phyloP scores from a whole-genome alignment of 768 basidiomycete species.

The Crepidotus variabilis region DNA sequence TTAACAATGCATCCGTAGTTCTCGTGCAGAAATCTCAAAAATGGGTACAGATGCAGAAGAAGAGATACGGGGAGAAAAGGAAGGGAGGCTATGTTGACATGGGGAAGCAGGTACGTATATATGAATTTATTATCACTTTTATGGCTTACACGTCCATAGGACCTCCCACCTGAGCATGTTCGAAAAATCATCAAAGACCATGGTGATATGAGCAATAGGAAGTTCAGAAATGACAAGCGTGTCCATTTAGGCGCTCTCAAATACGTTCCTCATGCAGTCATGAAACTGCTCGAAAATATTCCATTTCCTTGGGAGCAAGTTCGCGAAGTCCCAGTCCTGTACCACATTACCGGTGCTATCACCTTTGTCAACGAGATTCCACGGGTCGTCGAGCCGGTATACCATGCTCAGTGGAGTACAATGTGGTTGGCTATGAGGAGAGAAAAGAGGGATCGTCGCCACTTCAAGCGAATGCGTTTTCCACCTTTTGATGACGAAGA shows the following conservation, averaged over 20 bases:
- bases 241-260: constrained; percentile 97
- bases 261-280: constrained; percentile 98
- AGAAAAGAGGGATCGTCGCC: constrained; percentile 96
- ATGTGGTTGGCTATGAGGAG: constrained; percentile 99
- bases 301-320: constrained; percentile 99
- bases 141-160: constrained; percentile 42
- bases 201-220: constrained; percentile 99
- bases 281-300: constrained; percentile 99
- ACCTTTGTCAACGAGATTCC: constrained; percentile 99
- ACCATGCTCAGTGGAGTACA: constrained; percentile 98
- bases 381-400: constrained; percentile 93
- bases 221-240: constrained; percentile 98
- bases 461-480: constrained; percentile 99
- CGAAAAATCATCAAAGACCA: constrained; percentile 99
- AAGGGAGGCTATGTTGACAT: constrained; percentile 88
- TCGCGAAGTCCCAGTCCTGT: constrained; percentile 95
- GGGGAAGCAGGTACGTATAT: constrained; percentile 77
- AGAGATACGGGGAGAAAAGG: constrained; percentile 87
- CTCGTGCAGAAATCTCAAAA: constrained; percentile 92
- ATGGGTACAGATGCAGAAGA: constrained; percentile 93
- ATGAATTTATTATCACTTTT: constrained; percentile 7
- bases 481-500: constrained; percentile 99
- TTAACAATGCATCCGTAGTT: constrained; percentile 32
- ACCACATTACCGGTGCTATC: constrained; percentile 99
- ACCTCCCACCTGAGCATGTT: constrained; percentile 95